Conservation (phyloP, 2,329 filamentous ascomycete genomes). For the Verticillium dahliae region DNA sequence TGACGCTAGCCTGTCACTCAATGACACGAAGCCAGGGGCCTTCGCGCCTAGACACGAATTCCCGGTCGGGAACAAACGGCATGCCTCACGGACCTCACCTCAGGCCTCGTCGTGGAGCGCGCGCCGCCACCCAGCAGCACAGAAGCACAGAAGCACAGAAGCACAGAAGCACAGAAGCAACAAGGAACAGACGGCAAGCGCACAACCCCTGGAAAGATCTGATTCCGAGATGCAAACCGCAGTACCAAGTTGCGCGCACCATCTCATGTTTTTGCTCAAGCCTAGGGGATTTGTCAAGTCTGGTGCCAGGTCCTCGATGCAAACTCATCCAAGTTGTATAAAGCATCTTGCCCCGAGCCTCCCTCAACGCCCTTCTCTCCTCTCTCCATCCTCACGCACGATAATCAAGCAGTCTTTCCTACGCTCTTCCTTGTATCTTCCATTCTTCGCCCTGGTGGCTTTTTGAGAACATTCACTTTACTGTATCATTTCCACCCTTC, state of each 20-base stretch:
- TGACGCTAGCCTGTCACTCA: background rate
- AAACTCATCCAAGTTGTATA: background rate
- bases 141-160: background rate
- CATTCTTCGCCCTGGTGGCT: slow-evolving; percentile 2
- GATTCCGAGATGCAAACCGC: background rate
- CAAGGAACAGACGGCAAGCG: background rate
- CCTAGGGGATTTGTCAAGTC: background rate
- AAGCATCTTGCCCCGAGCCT: background rate
- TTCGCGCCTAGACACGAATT: background rate
- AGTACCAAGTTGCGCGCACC: background rate
- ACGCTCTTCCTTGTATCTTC: background rate
- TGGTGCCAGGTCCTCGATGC: background rate
- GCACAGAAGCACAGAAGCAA: background rate
- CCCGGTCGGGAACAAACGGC: background rate
- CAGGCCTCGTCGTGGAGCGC: background rate
- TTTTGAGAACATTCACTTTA: slow-evolving; percentile 1
- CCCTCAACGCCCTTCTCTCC: background rate
- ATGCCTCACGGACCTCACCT: background rate
- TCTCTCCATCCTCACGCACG: slow-evolving; percentile 1
- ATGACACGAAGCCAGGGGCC: background rate
- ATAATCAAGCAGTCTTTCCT: background rate
- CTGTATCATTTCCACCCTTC: background rate
- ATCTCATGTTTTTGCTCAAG: background rate
- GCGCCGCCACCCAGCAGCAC: too few relatives aligned
- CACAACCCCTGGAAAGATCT: background rate